Evolutionary conservation across 495 filamentous ascomycete species (phyloP).

Genomic region (Coniosporium apollinis): DNA sequence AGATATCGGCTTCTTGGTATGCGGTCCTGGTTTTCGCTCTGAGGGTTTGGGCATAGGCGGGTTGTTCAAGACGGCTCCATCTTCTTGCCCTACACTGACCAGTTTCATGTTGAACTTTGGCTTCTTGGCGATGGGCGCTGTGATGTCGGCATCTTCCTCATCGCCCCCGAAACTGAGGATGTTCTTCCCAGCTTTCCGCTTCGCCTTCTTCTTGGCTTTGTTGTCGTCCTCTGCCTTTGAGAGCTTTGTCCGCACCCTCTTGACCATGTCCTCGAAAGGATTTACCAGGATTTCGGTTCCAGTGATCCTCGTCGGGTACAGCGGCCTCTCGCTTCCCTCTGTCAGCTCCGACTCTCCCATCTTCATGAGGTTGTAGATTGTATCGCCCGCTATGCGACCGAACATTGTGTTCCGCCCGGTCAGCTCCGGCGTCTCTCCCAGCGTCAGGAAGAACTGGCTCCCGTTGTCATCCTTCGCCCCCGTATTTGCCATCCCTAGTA

Average conservation of each 20-base stretch:
- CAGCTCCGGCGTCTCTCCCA: conserved; percentile 68
- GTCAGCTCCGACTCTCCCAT: conserved; percentile 73
- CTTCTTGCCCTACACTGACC: conserved; percentile 39
- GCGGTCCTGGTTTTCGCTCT: conserved; percentile 12
- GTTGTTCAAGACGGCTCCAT: conserved; percentile 8
- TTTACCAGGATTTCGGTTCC: conserved; percentile 74
- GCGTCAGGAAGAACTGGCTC: conserved; percentile 93
- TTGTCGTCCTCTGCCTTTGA: conserved; percentile 25
- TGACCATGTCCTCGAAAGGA: conserved; percentile 75
- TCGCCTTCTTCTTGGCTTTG: conserved; percentile 50
- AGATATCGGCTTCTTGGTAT: conserved; percentile 21
- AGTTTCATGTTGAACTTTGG: conserved; percentile 82
- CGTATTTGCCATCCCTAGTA: conserved; percentile 85
- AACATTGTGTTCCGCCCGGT: conserved; percentile 59
- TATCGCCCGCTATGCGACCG: conserved; percentile 81
- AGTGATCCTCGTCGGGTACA: conserved; percentile 74
- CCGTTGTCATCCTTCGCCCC: conserved; percentile 62
- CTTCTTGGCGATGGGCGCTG: conserved; percentile 55
- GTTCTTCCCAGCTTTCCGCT: conserved; percentile 62
- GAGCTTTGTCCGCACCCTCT: conserved; percentile 35
- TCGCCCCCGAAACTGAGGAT: conserved; percentile 83
- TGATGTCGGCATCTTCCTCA: conserved; percentile 51
- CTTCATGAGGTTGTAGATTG: conserved; percentile 85
- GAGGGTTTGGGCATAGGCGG: conserved; percentile 14
- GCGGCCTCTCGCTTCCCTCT: conserved; percentile 63